Evolutionary conservation across 2,329 filamentous ascomycete species (phyloP).

Genomic region (Cadophora sp.): DNA sequence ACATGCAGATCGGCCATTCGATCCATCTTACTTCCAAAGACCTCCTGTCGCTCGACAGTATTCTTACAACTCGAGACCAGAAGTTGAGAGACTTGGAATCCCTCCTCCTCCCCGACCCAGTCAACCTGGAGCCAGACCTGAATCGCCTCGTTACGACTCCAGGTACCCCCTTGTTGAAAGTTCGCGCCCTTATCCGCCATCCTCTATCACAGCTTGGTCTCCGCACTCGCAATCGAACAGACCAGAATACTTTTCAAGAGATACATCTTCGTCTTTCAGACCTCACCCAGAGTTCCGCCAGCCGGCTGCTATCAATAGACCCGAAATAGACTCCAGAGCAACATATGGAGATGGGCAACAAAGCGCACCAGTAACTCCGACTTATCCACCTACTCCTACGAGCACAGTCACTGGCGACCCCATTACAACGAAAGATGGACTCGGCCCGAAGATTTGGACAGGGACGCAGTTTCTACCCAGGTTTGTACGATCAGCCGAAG

Average conservation of each 20-base stretch:
- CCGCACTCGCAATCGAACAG: slow-evolving; percentile 37
- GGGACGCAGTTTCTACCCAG: slow-evolving; percentile 71
- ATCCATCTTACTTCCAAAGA: slow-evolving; percentile 39
- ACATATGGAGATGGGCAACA: slow-evolving; percentile 36
- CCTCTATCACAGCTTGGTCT: slow-evolving; percentile 40
- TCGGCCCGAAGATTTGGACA: slow-evolving; percentile 74
- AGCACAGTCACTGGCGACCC: slow-evolving; percentile 38
- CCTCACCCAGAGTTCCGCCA: slow-evolving; percentile 32
- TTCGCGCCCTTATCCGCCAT: slow-evolving; percentile 29
- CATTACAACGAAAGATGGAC: slow-evolving; percentile 58
- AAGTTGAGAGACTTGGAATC: slow-evolving; percentile 39
- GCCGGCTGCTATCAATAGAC: slow-evolving; percentile 29
- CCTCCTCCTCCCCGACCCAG: slow-evolving; percentile 35
- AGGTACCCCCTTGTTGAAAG: slow-evolving; percentile 30
- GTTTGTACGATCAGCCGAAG: slow-evolving; percentile 67
- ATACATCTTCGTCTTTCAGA: slow-evolving; percentile 42
- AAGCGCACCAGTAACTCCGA: slow-evolving; percentile 31
- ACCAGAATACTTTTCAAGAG: slow-evolving; percentile 39
- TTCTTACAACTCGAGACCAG: slow-evolving; percentile 35
- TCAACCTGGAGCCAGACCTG: slow-evolving; percentile 30
- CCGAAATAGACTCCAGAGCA: slow-evolving; percentile 35
- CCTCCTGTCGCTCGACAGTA: slow-evolving; percentile 32
- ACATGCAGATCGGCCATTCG: slow-evolving; percentile 37
- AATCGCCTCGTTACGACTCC: slow-evolving; percentile 42
- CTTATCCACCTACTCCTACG: slow-evolving; percentile 37